Evolutionary conservation across 2,329 filamentous ascomycete genomes (phyloP).

Genomic region (Exophiala dermatitidis): DNA sequence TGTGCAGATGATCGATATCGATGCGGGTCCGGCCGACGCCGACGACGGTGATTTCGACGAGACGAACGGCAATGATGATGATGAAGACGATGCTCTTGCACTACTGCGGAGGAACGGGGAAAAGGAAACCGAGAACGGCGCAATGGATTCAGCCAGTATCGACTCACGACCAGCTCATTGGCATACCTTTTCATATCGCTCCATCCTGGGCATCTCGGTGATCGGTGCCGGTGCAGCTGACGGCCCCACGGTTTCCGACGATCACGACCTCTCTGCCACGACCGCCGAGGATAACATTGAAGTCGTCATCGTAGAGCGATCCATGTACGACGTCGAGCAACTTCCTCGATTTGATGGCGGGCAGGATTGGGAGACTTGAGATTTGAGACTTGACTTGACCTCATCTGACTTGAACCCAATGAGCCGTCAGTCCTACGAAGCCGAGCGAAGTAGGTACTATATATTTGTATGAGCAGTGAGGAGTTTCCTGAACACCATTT

Average conservation of each 20-base stretch:
- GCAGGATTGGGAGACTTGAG: constrained; percentile 35
- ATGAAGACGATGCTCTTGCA: constrained; percentile 34
- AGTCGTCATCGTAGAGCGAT: constrained; percentile 81
- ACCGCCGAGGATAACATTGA: constrained; percentile 48
- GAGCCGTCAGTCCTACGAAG: too few relatives aligned
- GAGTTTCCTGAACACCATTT: too few relatives aligned
- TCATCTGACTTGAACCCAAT: too few relatives aligned
- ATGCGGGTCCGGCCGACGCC: constrained; percentile 34
- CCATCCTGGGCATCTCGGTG: constrained; percentile 71
- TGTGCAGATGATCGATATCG: constrained; percentile 34
- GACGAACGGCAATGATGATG: constrained; percentile 34
- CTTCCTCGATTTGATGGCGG: constrained; percentile 62
- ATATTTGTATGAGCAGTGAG: too few relatives aligned
- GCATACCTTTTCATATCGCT: constrained; percentile 87
- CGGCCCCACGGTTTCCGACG: not conserved
- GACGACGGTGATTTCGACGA: constrained; percentile 35
- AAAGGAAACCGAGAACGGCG: constrained; percentile 26
- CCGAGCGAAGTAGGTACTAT: too few relatives aligned
- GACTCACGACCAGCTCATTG: constrained; percentile 46
- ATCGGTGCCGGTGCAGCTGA: constrained; percentile 33
- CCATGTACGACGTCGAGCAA: constrained; percentile 73
- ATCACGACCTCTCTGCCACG: constrained; percentile 30
- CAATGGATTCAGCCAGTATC: constrained; percentile 3
- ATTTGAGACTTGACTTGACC: not conserved
- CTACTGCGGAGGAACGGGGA: constrained; percentile 20